Base-by-base conservation (phyloP, 371 early-diverging fungal species). In the Mucor plumbeus region DNA sequence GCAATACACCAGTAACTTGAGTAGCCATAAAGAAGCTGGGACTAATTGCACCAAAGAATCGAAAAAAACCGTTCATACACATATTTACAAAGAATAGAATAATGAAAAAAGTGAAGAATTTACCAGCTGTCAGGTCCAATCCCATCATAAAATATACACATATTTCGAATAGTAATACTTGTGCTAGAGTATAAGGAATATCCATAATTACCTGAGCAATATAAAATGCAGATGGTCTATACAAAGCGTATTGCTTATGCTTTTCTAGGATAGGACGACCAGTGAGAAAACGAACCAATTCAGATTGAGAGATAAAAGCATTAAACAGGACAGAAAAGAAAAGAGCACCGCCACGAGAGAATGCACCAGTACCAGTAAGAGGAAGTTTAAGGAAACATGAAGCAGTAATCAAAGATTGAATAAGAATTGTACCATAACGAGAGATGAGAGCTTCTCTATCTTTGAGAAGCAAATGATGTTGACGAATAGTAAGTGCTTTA, bases 301-400 rank as follows among this genome's bases (percentile, higher is more conserved):
- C 86, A 4, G 84, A 64, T 67, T 85, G 82, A 19, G 85, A 71
- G n/a, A 86, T 76, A 19, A 90, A 81, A 15, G 86, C 65, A 41
- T 82, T 88, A 66, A 88, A 86, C 19, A 90, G 65, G 1, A 84
- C 67, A 11, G 85, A 73, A 48, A 87, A 86, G 57, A 87, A 88
- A 14, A 89, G 65, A 33, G 86, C 90, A 77, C 92, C 92, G 54
- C 91, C 91, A 48, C 94, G 87, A 7, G 89, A 86, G n/a, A 44
- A 44, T 4, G 88, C 86, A 44, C 92, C 91, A 15, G 66, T 68
- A 6, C 82, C 78, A 55, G 69, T 70, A 0, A 63, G 48, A 10
- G 89, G 88, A 59, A 90, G 69, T 59, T 73, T 64, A 59, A 79
- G 86, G 75, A 90, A 92, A 53, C 88, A 84, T 35, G 90, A 88